Conservation (phyloP, 1,284 basidiomycete species). For the Pseudozyma pruni region DNA sequence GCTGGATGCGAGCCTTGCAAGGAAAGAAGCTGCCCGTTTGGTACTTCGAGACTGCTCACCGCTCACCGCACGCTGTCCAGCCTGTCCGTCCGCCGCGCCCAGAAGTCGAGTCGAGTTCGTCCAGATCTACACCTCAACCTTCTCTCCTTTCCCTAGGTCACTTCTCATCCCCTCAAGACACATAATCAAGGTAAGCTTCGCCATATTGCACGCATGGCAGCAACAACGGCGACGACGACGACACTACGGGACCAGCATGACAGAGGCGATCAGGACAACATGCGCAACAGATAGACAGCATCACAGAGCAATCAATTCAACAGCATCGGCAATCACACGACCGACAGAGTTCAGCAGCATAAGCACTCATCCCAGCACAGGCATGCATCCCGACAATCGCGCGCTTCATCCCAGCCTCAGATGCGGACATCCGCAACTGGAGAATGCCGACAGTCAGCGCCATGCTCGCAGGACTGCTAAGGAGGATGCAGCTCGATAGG, state of each 20-base stretch:
- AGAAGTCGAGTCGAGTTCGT: constrained; percentile 27
- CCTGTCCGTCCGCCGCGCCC: background rate
- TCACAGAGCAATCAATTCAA: constrained; percentile 3
- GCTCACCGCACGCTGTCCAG: constrained; percentile 5
- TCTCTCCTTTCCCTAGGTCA: constrained; percentile 38
- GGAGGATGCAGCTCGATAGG: too few species aligned
- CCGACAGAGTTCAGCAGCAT: background rate
- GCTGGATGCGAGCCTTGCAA: background rate
- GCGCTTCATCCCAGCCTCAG: too few species aligned
- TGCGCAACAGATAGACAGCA: background rate
- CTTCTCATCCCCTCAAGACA: constrained; percentile 52
- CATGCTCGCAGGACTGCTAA: too few species aligned
- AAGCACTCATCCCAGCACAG: too few species aligned
- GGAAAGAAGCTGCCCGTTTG: background rate
- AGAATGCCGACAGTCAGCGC: too few species aligned
- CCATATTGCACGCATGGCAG: constrained; percentile 21
- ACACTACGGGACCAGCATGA: constrained; percentile 5
- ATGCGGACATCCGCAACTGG: too few species aligned
- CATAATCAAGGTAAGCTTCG: constrained; percentile 45
- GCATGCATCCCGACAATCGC: too few species aligned
- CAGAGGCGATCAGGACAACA: constrained; percentile 12
- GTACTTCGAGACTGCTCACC: background rate
- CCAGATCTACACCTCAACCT: constrained; percentile 23
- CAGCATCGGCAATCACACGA: background rate
- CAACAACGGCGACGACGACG: constrained; percentile 8